These are phyloP conservation scores for Grammothele lineata DNA, from an alignment of 768 basidiomycete species.

Conservation along the genomic window DNA sequence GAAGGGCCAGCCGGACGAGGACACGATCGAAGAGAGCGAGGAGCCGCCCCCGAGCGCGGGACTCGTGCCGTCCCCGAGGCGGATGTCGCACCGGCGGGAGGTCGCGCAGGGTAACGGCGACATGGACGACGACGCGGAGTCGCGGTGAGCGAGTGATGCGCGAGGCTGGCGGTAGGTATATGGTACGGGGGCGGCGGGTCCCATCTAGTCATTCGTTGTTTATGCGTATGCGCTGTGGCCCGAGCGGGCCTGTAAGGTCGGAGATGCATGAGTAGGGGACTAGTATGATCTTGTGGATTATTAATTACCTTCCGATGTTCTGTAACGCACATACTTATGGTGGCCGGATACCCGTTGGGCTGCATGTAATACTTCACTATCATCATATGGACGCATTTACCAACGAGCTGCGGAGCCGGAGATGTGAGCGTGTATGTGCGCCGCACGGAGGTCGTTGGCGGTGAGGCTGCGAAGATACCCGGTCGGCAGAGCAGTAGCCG, in stretches of 20 bases:
- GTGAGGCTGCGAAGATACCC: too few species aligned
- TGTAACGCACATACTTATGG: conserved; percentile 16
- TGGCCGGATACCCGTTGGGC: conserved; percentile 12
- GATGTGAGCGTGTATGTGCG: too few species aligned
- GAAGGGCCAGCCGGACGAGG: conserved; percentile 37
- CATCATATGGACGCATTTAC: background rate
- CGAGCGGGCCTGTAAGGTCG: conserved; percentile 1
- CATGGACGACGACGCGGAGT: conserved; percentile 9
- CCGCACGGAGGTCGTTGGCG: too few species aligned
- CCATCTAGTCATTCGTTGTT: too few species aligned
- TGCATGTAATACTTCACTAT: conserved; percentile 12
- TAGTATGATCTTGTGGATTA: conserved; percentile 18
- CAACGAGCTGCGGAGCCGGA: too few species aligned
- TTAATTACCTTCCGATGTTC: conserved; percentile 9
- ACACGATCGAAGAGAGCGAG: conserved; percentile 45
- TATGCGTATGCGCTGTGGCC: too few species aligned
- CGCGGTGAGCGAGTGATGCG: conserved; percentile 6
- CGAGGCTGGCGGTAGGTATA: background rate
- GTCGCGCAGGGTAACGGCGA: conserved; percentile 33
- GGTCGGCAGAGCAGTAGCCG: too few species aligned
- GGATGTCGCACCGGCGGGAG: conserved; percentile 42
- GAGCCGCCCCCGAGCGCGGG: conserved; percentile 33
- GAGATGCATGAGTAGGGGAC: background rate
- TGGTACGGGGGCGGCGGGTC: background rate
- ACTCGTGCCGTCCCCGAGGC: conserved; percentile 16